phyloP scores from a whole-genome alignment of 306 rosid genomes.

The Vigna hirtella region DNA sequence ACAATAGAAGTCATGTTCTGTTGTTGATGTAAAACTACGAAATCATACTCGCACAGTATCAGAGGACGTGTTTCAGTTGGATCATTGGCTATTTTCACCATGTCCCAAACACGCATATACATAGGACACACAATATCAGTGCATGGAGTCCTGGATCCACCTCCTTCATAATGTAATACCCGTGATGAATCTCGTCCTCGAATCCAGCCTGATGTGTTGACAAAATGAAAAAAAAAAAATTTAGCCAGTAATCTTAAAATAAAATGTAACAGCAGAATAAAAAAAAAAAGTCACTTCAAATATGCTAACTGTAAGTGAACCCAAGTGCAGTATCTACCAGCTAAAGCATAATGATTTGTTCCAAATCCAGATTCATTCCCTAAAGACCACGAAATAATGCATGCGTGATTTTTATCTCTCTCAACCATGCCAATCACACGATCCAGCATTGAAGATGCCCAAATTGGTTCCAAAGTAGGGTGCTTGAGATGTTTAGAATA shows the following conservation, averaged over 20 bases:
- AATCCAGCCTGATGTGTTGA: slow-evolving; percentile 74
- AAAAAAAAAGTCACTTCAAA: background rate
- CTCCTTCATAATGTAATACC: slow-evolving; percentile 91
- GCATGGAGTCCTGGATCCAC: slow-evolving; percentile 89
- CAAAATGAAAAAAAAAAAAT: background rate
- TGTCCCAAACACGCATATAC: slow-evolving; percentile 99
- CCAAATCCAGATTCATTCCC: slow-evolving; percentile 98
- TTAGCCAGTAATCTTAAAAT: background rate
- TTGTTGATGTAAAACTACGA: background rate
- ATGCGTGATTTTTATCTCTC: slow-evolving; percentile 95
- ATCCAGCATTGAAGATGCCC: slow-evolving; percentile 96
- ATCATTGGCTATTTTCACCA: slow-evolving; percentile 87
- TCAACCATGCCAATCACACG: slow-evolving; percentile 99
- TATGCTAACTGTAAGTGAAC: slow-evolving; percentile 14
- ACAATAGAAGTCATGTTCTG: slow-evolving; percentile 27
- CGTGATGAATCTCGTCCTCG: slow-evolving; percentile 90
- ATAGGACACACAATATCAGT: slow-evolving; percentile 96
- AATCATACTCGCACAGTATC: slow-evolving; percentile 91
- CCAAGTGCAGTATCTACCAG: slow-evolving; percentile 66
- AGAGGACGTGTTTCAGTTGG: slow-evolving; percentile 88
- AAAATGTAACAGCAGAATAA: slow-evolving; percentile 1
- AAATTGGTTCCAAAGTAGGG: slow-evolving; percentile 86
- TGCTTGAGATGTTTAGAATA: slow-evolving; percentile 72
- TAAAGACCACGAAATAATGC: slow-evolving; percentile 88
- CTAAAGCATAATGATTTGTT: slow-evolving; percentile 88